Evolutionary conservation across 805 yeast genomes (phyloP), one percentile per base, ranked within the genome.

Genomic region (Ogataea naganishii): DNA sequence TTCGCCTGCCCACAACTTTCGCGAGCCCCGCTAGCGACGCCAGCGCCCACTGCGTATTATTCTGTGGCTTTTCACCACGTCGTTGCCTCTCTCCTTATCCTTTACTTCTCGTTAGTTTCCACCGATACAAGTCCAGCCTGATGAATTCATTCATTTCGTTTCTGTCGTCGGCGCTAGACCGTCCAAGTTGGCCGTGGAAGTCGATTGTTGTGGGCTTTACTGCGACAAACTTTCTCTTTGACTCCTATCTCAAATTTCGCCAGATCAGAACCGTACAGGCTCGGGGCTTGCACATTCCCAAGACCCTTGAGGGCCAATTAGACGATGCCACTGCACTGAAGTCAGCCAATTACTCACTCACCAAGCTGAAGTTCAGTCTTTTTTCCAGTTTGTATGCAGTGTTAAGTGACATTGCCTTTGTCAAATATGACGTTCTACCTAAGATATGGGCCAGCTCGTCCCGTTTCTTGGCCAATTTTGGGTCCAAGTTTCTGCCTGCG

Each of bases 151-250:
- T 57, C n/a, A 46, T 58, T 22, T 53, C 58, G 25, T 26, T 51
- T 10, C 51, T 75, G 9, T 69, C 76, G 36, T 47, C 65, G 3
- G 54, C 69, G 20, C 58, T 80, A 36, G 95, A 85, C 49, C 61
- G 58, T 28, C 78, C 92, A 4, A 64, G 66, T 11, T 70, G 84
- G 45, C 70, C 85, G 37, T 92, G 96, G 96, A 85, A 84, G 49
- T 46, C 66, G 9, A 61, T 88, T 25, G 72, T 89, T 27, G 52
- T 81, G 26, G 82, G 86, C 2, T 75, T 85, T 47, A 69, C 94
- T 4, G 62, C 79, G 11, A 82, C 81, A 19, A 81, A 85, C 49
- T 85, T 69, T 47, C 55, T 66, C 4, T 86, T 86, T 51, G 92
- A 84, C 43, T 66, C 80, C 4, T 79, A 78, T 49, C 61, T 92